Evolutionary conservation across 1,139 yeast genomes (phyloP).

Genomic region (Candida glucosophila): DNA sequence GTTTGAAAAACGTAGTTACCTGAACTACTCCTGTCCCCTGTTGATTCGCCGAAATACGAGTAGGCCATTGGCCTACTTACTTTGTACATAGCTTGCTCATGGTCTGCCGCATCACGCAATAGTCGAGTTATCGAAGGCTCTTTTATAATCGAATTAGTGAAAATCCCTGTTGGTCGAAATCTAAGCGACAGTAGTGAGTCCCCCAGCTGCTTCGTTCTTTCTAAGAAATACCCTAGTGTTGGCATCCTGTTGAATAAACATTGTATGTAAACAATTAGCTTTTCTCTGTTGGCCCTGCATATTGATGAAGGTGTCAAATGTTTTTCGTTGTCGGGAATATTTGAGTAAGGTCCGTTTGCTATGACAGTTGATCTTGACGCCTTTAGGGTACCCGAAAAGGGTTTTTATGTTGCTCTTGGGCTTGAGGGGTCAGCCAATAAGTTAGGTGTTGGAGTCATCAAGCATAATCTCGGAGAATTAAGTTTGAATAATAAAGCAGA

Average conservation of each 20-base stretch:
- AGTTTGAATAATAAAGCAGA: slow-evolving; percentile 51
- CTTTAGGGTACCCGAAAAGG: slow-evolving; percentile 33
- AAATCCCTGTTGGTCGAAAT: slow-evolving; percentile 49
- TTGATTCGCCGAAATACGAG: background rate
- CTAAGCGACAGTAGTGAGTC: slow-evolving; percentile 19
- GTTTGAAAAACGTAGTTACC: slow-evolving; percentile 1
- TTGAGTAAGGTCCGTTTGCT: no score
- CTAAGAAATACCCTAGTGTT: slow-evolving; percentile 16
- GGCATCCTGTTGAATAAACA: slow-evolving; percentile 10
- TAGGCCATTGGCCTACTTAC: slow-evolving; percentile 13
- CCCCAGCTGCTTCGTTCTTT: slow-evolving; percentile 15
- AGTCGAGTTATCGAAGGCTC: slow-evolving; percentile 51
- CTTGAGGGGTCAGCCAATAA: slow-evolving; percentile 97
- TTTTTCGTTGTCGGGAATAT: no score
- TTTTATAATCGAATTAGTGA: slow-evolving; percentile 53
- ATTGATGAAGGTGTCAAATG: no score
- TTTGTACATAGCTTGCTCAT: slow-evolving; percentile 44
- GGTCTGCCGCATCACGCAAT: slow-evolving; percentile 50
- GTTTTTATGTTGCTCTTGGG: slow-evolving; percentile 68
- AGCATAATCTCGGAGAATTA: slow-evolving; percentile 53
- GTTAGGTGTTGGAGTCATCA: slow-evolving; percentile 86
- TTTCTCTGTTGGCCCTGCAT: no score
- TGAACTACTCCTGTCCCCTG: slow-evolving; percentile 1
- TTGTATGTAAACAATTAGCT: no score
- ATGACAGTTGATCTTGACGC: slow-evolving; percentile 36